Evolutionary conservation across 208 protist genomes (phyloP), one percentile per base, ranked within the genome.

Genomic region (Strigomonas galati): DNA sequence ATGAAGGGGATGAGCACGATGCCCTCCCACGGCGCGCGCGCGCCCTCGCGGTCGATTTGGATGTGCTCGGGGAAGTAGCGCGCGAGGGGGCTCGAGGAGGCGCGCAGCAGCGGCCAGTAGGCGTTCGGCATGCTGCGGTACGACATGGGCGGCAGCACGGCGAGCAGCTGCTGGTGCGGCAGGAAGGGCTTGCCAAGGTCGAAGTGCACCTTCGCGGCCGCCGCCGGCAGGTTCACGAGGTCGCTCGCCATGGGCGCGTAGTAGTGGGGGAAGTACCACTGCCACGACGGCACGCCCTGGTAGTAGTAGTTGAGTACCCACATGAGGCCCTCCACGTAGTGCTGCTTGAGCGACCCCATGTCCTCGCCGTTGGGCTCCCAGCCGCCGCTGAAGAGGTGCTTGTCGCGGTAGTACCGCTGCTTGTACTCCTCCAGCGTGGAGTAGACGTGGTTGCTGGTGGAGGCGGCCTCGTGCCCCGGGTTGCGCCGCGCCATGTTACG

Each of bases 151-250:
- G 98, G 98, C n/a, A 99, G 74, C 49, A 99, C 98, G 32, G 94
- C 89, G 58, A 99, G 90, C 40, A 99, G 89, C 90, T 99, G 99
- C 76, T 97, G 87, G 67, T 95, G 89, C 0, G 90, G 92, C 7
- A 91, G 67, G 73, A 97, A 96, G 24, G 90, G 90, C 78, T 82
- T 71, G 59, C 88, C 89, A 0, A 74, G 56, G 17, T 87, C 76
- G 69, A 97, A 95, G 15, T 76, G 57, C 0, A 92, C 76, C 15
- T 65, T 56, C 5, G 62, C 46, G 6, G 79, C 89, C 32, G 94
- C 70, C 48, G 74, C 81, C 19, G 79, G 64, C 28, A 96, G 74
- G 70, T 92, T 87, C 51, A 93, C 67, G 56, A 97, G 72, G 75
- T 97, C 94, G 59, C 84, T 93, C 46, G 87, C 90, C 82, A 97